Conservation (phyloP, 345 rosid genomes). For the Lepidium aucheri region DNA sequence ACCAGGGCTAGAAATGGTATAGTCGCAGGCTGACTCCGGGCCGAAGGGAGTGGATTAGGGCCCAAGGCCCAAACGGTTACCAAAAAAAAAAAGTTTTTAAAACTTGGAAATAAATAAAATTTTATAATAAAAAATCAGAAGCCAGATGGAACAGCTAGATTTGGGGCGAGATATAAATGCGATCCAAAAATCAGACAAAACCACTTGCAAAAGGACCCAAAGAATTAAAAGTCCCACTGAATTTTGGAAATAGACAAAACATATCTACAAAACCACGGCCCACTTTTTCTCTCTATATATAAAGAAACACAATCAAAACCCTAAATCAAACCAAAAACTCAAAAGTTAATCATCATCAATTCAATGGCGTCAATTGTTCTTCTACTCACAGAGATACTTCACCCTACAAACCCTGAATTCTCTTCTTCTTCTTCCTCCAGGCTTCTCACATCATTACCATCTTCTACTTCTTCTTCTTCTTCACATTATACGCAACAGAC, state of each 20-base stretch:
- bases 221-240: not conserved
- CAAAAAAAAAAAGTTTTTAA: too few species aligned
- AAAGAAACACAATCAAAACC: not conserved
- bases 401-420: slow-evolving; percentile 16
- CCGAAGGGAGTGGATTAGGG: too few species aligned
- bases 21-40: too few species aligned
- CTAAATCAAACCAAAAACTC: not conserved
- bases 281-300: not conserved
- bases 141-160: slow-evolving; percentile 10
- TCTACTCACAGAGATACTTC: slow-evolving; percentile 24
- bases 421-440: slow-evolving; percentile 7
- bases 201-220: slow-evolving; percentile 6
- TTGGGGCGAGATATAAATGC: slow-evolving; percentile 22
- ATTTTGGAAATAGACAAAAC: not conserved
- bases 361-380: slow-evolving; percentile 32
- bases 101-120: too few species aligned
- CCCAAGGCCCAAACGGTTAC: too few species aligned
- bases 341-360: not conserved
- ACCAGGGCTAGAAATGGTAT: too few species aligned
- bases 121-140: not conserved
- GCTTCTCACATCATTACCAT: not conserved
- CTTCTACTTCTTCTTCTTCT: not conserved
- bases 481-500: slow-evolving; percentile 1
- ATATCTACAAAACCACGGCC: slow-evolving; percentile 5
- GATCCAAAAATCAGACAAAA: slow-evolving; percentile 14